A percentile compares a stretch with the other conserved stretches of the same genome.
Conservation (phyloP, 2,329 filamentous ascomycete species). For the Fusarium papillatum region DNA sequence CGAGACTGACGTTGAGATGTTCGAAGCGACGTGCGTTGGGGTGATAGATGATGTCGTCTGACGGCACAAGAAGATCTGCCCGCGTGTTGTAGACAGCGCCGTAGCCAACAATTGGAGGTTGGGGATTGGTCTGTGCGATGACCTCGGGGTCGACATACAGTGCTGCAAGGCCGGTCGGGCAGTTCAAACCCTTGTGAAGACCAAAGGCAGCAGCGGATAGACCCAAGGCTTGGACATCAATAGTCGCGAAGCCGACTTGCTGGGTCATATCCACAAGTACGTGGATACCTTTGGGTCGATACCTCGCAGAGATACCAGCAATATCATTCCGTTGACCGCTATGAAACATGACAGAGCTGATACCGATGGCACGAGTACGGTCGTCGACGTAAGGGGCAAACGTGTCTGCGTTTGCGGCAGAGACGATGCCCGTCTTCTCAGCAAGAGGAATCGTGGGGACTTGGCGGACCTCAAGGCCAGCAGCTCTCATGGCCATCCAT, state of each 20-base stretch:
- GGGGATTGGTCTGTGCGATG: neutral
- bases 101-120: neutral
- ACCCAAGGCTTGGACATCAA: neutral
- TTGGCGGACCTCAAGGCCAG: neutral
- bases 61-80: neutral
- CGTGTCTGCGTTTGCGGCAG: neutral
- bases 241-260: neutral
- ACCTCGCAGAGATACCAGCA: neutral
- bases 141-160: neutral
- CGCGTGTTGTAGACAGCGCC: neutral
- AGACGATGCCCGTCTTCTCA: neutral
- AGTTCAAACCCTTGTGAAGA: neutral
- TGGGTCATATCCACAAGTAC: neutral
- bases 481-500: neutral
- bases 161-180: neutral
- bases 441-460: neutral
- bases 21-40: neutral
- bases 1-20: neutral
- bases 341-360: conserved; percentile 1
- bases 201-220: neutral
- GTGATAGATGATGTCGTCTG: neutral
- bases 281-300: neutral
- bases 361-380: neutral
- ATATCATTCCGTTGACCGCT: neutral
- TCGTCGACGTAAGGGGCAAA: neutral